Percentiles rank a stretch among this genome's conserved stretches.
Conservation (phyloP, 106 monocot genomes). For the Acorus calamus region DNA sequence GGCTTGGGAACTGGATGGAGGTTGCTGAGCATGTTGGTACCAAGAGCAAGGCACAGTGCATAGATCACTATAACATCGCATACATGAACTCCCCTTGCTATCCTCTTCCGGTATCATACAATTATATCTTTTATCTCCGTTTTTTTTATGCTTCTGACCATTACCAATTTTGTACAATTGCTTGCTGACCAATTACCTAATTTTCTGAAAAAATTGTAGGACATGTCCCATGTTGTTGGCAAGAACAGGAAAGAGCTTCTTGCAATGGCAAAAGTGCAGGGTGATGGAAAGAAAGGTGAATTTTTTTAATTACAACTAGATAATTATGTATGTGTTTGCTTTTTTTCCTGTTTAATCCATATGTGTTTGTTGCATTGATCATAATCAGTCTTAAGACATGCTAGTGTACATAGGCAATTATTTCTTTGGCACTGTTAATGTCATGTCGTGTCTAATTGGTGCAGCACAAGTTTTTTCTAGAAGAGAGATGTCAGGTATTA, state of each 20-base stretch:
- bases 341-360: too few species aligned
- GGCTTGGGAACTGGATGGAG: conserved; percentile 92
- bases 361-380: too few species aligned
- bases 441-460: too few species aligned
- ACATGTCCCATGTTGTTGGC: conserved; percentile 96
- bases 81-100: conserved; percentile 92
- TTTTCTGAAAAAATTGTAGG: conserved; percentile 25
- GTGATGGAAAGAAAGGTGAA: conserved; percentile 69
- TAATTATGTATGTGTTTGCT: too few species aligned
- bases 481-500: too few species aligned
- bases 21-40: conserved; percentile 99
- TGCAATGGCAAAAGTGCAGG: conserved; percentile 96
- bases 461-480: too few species aligned
- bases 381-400: too few species aligned
- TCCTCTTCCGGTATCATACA: conserved; percentile 70
- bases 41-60: conserved; percentile 76
- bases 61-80: conserved; percentile 74
- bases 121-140: conserved; percentile 2
- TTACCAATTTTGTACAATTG: neutral
- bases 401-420: too few species aligned
- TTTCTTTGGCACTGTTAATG: too few species aligned
- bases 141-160: neutral
- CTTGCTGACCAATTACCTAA: neutral
- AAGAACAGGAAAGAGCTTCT: conserved; percentile 98
- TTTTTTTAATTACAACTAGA: neutral